Evolutionary conservation across 2,329 filamentous ascomycete genomes (phyloP), one percentile per base, ranked within the genome.

Genomic region (Coniochaeta sp.): DNA sequence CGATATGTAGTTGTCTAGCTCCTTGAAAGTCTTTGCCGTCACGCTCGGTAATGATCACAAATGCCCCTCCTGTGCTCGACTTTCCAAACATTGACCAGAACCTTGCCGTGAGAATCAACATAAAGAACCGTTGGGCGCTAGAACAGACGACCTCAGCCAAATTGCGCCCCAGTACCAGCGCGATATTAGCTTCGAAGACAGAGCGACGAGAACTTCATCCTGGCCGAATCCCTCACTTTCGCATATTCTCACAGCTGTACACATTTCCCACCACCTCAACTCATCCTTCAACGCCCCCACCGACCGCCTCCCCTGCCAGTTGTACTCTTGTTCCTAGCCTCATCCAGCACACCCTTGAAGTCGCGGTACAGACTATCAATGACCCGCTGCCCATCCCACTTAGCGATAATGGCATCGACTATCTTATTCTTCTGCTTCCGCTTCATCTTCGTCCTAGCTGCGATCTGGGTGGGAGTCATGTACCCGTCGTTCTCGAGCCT

Each of bases 341-440:
- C 70, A 66, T 88, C 81, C 26, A 90, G 74, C 64, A 81, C 84
- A 1, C 77, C 74, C 71, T 86, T 86, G 66, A 91, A 93, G 59
- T 88, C 82, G 11, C 75, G 72, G 72, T 87, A 91, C 16, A 93
- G 73, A 22, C 36, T 33, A 12, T 73, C 70, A n/a, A 57, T 38
- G 14, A 22, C 54, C 17, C 54, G n/a, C 34, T 34, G 19, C 54
- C 31, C 34, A 60, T 82, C 78, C 89, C 91, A 92, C 1, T 69
- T 71, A 62, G 88, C 83, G 3, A 89, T 80, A 28, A 91, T 81
- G 57, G 78, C 75, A 60, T 88, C 82, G 1, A 88, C 88, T 58
- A 85, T 77, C 64, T 84, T 81, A 34, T 80, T 77, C 47, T 81
- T 77, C 68, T 85, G 82, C 68, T 81, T 84, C 26, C 79, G 75